These are phyloP conservation scores for Colletotrichum orbiculare DNA, from an alignment of 2,329 filamentous ascomycete species.

Conservation along the genomic window DNA sequence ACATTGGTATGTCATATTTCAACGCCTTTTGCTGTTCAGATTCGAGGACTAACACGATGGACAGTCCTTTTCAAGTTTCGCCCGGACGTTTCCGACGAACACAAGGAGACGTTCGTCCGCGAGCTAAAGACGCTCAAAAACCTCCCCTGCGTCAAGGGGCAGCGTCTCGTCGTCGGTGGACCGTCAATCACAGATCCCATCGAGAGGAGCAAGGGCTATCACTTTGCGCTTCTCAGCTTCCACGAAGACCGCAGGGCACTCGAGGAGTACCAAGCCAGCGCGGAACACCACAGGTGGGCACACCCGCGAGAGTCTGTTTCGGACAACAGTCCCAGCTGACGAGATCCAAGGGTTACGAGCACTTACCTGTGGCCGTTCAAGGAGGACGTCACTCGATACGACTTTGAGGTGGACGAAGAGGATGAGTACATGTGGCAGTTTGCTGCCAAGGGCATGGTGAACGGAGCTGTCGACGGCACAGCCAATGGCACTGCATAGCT, in stretches of 20 bases:
- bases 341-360: constrained; percentile 56
- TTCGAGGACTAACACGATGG: not conserved
- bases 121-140: constrained; percentile 61
- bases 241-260: constrained; percentile 58
- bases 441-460: constrained; percentile 25
- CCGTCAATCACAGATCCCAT: constrained; percentile 64
- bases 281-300: constrained; percentile 60
- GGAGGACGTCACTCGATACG: constrained; percentile 64
- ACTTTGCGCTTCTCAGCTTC: constrained; percentile 63
- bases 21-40: too few species aligned
- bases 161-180: constrained; percentile 62
- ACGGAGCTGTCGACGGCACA: not conserved
- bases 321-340: not conserved
- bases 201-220: constrained; percentile 63
- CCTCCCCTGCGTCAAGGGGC: constrained; percentile 59
- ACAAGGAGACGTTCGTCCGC: constrained; percentile 56
- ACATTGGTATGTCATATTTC: constrained; percentile 44
- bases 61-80: constrained; percentile 63
- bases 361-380: constrained; percentile 63
- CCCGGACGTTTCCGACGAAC: constrained; percentile 51
- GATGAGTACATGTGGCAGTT: constrained; percentile 41
- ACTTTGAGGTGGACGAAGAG: constrained; percentile 61
- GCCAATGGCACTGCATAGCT: constrained; percentile 12
- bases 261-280: constrained; percentile 62
- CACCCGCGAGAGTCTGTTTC: not conserved